phyloP scores from a whole-genome alignment of 176 grass and related monocot genomes.

The Oryza glumipatula region DNA sequence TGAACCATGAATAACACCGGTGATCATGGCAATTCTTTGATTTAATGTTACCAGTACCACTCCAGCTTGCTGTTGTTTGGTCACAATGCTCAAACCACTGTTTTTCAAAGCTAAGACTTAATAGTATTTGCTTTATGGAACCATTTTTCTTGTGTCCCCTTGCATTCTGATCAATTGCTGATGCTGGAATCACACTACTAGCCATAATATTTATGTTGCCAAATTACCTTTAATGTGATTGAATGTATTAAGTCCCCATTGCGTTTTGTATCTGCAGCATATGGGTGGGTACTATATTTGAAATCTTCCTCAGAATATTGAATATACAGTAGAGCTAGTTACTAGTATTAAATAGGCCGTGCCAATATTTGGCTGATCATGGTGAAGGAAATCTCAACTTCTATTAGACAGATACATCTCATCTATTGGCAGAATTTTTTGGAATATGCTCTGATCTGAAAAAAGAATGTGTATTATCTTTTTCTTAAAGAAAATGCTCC shows the following conservation, averaged over 20 bases:
- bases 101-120: neutral
- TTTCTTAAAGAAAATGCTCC: neutral
- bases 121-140: neutral
- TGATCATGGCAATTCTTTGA: neutral
- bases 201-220: neutral
- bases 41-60: neutral
- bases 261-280: neutral
- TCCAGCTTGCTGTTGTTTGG: neutral
- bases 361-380: neutral
- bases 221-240: neutral
- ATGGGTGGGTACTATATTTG: neutral
- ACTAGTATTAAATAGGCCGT: neutral
- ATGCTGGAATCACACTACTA: neutral
- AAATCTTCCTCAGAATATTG: neutral
- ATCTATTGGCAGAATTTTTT: conserved; percentile 8
- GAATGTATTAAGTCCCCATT: neutral
- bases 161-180: neutral
- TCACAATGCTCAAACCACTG: neutral
- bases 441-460: neutral
- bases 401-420: neutral
- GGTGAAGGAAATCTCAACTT: neutral
- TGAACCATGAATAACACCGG: neutral
- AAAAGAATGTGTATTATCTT: neutral
- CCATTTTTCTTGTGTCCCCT: neutral
- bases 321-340: neutral